Evolutionary conservation across 148 eudicot species (phyloP).

Genomic region (Vaccinium macrocarpon): DNA sequence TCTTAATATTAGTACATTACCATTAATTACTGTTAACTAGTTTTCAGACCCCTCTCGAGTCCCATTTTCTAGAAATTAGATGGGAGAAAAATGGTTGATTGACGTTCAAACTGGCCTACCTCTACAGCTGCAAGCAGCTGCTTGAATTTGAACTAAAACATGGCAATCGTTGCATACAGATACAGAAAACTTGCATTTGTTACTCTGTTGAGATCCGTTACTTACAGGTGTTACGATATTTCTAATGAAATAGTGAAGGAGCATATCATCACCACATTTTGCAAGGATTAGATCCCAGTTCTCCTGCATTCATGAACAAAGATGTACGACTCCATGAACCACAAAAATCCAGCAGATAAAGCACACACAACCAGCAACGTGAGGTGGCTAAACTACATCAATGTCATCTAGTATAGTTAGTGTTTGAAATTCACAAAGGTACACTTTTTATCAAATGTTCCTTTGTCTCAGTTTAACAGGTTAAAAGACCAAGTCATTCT

Average conservation of each 20-base stretch:
- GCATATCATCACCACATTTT: slow-evolving; percentile 19
- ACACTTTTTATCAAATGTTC: background rate
- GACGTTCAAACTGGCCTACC: background rate
- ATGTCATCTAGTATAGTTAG: background rate
- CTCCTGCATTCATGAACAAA: slow-evolving; percentile 24
- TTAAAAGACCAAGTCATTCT: background rate
- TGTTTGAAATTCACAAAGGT: background rate
- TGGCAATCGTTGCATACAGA: background rate
- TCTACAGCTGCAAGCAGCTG: background rate
- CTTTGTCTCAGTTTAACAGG: background rate
- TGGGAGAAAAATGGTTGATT: background rate
- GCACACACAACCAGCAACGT: background rate
- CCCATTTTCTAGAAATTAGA: background rate
- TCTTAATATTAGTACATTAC: background rate
- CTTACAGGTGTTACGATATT: slow-evolving; percentile 24
- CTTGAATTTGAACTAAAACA: background rate
- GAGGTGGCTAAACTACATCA: background rate
- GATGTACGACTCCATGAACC: background rate
- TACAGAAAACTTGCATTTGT: background rate
- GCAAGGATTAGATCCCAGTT: slow-evolving; percentile 29
- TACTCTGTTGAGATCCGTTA: background rate
- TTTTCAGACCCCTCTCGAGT: background rate
- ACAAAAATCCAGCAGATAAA: background rate
- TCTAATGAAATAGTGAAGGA: slow-evolving; percentile 23
- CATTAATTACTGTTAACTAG: background rate